Evolutionary conservation across 1,284 basidiomycete genomes (phyloP).

Genomic region (Agaricales sp.): DNA sequence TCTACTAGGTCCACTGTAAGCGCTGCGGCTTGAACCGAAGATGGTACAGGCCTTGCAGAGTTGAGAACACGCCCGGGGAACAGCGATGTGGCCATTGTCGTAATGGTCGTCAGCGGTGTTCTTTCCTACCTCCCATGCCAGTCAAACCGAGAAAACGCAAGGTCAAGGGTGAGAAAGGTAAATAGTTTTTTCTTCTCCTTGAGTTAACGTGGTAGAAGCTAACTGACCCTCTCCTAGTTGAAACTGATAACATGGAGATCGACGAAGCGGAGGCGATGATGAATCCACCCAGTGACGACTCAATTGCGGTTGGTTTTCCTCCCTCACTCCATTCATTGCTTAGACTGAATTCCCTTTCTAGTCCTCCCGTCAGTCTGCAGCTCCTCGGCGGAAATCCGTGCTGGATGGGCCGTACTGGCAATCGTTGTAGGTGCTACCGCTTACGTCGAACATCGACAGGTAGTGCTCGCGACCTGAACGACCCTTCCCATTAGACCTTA

Average conservation of each 20-base stretch:
- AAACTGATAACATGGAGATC: too few relatives aligned
- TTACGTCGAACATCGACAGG: too few relatives aligned
- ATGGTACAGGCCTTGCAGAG: not conserved
- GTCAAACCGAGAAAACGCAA: not conserved
- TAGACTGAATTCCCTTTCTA: not conserved
- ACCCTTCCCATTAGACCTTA: too few relatives aligned
- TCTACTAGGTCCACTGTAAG: not conserved
- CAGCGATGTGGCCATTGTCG: not conserved
- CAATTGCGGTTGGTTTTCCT: too few relatives aligned
- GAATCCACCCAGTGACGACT: too few relatives aligned
- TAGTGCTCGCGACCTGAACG: too few relatives aligned
- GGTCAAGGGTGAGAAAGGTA: too few relatives aligned
- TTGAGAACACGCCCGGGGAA: not conserved
- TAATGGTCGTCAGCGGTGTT: not conserved
- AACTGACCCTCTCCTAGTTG: too few relatives aligned
- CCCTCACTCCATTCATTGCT: not conserved
- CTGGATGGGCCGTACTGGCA: not conserved
- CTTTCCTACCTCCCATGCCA: not conserved
- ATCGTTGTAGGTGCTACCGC: too few relatives aligned
- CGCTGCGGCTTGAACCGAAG: not conserved
- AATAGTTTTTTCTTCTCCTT: too few relatives aligned
- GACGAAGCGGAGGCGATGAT: too few relatives aligned
- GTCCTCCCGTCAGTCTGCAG: not conserved
- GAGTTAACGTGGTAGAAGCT: too few relatives aligned
- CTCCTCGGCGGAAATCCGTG: not conserved